Percentiles rank a stretch among this genome's conserved stretches.
Evolutionary conservation across 345 rosid genomes (phyloP).

Genomic region (Eucalyptus regnans): DNA sequence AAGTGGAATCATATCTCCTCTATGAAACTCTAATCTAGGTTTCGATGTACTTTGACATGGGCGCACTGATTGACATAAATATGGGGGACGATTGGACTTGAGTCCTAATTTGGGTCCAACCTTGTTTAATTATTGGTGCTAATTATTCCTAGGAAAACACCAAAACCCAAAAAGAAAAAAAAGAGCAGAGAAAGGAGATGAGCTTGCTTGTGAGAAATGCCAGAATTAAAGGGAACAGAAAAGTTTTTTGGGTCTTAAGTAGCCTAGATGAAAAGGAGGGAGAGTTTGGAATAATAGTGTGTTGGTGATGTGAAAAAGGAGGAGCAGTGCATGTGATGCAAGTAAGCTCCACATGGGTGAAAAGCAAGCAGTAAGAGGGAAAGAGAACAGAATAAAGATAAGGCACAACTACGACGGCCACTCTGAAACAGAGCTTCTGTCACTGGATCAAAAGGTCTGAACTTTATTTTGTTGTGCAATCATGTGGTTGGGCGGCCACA

Average conservation of each 20-base stretch:
- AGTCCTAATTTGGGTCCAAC: neutral
- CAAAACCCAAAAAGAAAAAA: neutral
- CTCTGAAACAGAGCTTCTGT: neutral
- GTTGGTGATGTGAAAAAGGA: neutral
- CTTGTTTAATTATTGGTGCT: neutral
- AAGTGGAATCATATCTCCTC: neutral
- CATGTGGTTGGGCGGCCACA: neutral
- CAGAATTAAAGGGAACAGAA: neutral
- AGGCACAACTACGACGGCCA: neutral
- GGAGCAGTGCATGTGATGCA: neutral
- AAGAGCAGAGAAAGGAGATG: neutral
- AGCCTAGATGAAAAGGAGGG: neutral
- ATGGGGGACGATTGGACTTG: neutral
- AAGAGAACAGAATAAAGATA: neutral
- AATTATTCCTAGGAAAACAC: neutral
- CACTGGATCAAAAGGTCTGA: neutral
- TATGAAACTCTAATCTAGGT: neutral
- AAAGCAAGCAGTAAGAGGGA: neutral
- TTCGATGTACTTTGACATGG: neutral
- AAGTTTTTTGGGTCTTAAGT: neutral
- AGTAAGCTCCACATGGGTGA: neutral
- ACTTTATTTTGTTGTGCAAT: neutral
- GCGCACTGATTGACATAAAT: neutral
- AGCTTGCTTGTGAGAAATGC: neutral
- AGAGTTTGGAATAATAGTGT: neutral